Percentiles rank a stretch among this genome's conserved stretches.
phyloP scores from a whole-genome alignment of 495 filamentous ascomycete genomes.

The Aspergillus mulundensis region DNA sequence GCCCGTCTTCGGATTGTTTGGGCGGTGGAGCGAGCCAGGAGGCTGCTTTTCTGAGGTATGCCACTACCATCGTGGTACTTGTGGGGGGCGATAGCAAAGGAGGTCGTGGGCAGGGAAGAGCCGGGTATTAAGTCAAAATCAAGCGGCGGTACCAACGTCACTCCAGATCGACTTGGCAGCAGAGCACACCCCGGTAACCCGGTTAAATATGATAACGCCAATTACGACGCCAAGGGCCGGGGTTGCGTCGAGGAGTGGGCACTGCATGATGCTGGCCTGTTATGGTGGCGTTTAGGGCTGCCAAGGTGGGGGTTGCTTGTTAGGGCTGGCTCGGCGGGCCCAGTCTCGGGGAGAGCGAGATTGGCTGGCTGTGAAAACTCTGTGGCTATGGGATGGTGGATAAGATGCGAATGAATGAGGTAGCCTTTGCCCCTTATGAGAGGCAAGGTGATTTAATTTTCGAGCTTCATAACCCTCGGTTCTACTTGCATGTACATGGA shows the following conservation, averaged over 20 bases:
- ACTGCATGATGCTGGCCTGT: constrained; percentile 1
- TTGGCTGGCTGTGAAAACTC: constrained; percentile 1
- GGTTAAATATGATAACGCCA: neutral
- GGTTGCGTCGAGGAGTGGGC: neutral
- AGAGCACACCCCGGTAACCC: neutral
- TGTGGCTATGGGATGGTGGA: no score
- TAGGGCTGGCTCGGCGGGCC: constrained; percentile 4
- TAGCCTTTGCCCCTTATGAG: no score
- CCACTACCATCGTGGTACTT: constrained; percentile 8
- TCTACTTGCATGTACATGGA: no score
- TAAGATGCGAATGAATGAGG: no score
- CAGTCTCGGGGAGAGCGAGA: neutral
- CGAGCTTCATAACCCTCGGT: no score
- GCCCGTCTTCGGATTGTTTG: constrained; percentile 22
- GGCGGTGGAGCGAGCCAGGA: constrained; percentile 24
- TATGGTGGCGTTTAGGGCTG: neutral
- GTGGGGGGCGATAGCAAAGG: no score
- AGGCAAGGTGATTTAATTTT: no score
- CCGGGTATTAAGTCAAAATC: neutral
- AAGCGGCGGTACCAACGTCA: neutral
- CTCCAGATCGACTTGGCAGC: neutral
- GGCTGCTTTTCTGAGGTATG: constrained; percentile 14
- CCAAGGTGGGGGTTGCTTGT: neutral
- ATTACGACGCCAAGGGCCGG: neutral
- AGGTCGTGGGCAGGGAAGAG: no score